phyloP scores from a whole-genome alignment of 2,329 filamentous ascomycete species.

The Pleurostoma richardsiae region DNA sequence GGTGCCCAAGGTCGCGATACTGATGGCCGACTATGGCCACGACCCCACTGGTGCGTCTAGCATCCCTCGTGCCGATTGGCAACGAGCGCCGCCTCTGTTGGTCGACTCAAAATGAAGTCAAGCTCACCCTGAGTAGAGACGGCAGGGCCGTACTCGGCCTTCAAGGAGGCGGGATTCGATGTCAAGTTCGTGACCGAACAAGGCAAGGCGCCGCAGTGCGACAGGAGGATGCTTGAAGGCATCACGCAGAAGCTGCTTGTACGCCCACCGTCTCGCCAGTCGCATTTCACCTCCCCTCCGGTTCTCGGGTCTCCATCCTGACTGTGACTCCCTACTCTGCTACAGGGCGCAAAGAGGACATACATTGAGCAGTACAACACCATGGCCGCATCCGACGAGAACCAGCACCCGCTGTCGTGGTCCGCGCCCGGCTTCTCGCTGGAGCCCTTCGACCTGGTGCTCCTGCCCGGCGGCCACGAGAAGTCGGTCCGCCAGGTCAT shows the following conservation, averaged over 20 bases:
- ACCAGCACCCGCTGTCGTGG: conserved; percentile 39
- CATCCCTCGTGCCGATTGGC: not conserved
- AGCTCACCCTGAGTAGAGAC: conserved; percentile 31
- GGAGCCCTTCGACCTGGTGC: conserved; percentile 39
- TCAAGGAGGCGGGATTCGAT: conserved; percentile 41
- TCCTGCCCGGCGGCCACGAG: conserved; percentile 49
- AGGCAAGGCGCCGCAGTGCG: conserved; percentile 40
- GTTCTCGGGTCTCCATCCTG: not conserved
- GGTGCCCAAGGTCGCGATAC: conserved; percentile 20
- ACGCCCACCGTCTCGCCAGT: conserved; percentile 10
- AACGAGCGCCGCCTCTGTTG: conserved; percentile 1
- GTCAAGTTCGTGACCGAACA: conserved; percentile 45
- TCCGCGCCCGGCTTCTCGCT: conserved; percentile 35
- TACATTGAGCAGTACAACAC: conserved; percentile 33
- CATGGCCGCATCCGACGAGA: conserved; percentile 36
- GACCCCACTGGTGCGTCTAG: conserved; percentile 42
- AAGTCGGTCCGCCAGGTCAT: conserved; percentile 46
- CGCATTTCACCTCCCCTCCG: not conserved
- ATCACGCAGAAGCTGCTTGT: conserved; percentile 45
- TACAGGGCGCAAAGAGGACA: conserved; percentile 36
- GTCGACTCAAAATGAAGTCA: not conserved
- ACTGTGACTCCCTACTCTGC: not conserved
- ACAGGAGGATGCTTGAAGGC: conserved; percentile 42
- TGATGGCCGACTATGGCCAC: conserved; percentile 51
- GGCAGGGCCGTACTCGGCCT: conserved; percentile 40